These are phyloP conservation scores for Prinsepia uniflora DNA, from an alignment of 306 rosid species.

Conservation along the genomic window DNA sequence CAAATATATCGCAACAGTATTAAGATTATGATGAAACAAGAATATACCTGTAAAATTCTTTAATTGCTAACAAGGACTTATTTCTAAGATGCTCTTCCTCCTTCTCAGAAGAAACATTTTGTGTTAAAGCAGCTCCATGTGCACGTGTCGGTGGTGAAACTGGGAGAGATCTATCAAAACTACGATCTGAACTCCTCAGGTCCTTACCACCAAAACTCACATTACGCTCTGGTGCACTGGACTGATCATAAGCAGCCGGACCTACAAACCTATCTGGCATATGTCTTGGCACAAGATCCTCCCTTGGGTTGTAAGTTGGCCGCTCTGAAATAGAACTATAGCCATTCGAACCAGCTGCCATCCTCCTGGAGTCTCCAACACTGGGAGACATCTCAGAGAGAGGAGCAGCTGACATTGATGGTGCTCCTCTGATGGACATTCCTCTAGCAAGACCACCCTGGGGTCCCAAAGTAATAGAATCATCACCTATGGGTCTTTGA, in stretches of 20 bases:
- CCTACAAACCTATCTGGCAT: conserved; percentile 45
- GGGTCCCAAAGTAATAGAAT: conserved; percentile 80
- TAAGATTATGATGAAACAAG: conserved; percentile 8
- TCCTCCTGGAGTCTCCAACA: conserved; percentile 53
- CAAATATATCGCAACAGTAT: background rate
- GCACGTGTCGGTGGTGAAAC: conserved; percentile 41
- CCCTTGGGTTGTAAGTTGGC: conserved; percentile 38
- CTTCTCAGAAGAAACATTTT: conserved; percentile 41
- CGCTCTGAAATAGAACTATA: conserved; percentile 46
- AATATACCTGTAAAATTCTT: conserved; percentile 81
- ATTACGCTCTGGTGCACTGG: conserved; percentile 45
- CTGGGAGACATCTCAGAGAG: conserved; percentile 37
- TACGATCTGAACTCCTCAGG: conserved; percentile 48
- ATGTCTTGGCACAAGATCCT: conserved; percentile 44
- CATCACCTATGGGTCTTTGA: conserved; percentile 58
- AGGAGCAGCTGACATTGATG: conserved; percentile 40
- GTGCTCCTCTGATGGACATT: conserved; percentile 83
- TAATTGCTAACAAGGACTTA: conserved; percentile 72
- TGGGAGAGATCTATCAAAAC: conserved; percentile 48
- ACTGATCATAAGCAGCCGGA: conserved; percentile 53
- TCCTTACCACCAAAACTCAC: conserved; percentile 51
- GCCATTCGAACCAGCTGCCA: conserved; percentile 54
- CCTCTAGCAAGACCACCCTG: conserved; percentile 97
- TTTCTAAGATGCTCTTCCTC: conserved; percentile 50
- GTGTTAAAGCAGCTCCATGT: conserved; percentile 40